Evolutionary conservation across 345 rosid species (phyloP).

Genomic region (Hibiscus mutabilis): DNA sequence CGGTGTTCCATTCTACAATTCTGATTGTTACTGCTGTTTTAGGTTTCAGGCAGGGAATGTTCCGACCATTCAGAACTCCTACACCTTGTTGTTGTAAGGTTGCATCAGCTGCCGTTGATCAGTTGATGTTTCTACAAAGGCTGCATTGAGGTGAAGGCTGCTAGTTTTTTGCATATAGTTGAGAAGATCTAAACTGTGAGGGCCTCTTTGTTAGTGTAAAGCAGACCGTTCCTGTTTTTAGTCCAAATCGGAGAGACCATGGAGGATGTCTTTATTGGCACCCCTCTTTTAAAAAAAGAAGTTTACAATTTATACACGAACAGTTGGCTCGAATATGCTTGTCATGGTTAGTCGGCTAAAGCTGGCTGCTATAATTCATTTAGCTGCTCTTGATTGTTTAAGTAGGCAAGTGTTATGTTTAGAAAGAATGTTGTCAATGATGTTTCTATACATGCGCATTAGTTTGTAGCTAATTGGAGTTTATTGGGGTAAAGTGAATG

Average conservation of each 20-base stretch:
- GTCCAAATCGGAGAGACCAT: background rate
- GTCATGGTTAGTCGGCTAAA: background rate
- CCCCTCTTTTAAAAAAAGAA: background rate
- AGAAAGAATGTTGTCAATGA: background rate
- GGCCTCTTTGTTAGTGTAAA: constrained; percentile 27
- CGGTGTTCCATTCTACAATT: background rate
- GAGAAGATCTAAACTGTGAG: constrained; percentile 17
- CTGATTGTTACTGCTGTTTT: background rate
- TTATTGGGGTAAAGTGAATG: background rate
- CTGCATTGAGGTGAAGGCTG: constrained; percentile 14
- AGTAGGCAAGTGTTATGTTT: background rate
- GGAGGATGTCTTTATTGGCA: background rate
- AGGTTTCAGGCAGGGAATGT: constrained; percentile 10
- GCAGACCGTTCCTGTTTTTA: constrained; percentile 6
- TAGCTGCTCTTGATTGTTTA: background rate
- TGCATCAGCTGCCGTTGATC: constrained; percentile 11
- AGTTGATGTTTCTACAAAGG: constrained; percentile 14
- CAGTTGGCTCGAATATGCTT: background rate
- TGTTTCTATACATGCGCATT: background rate
- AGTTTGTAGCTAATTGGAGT: no score
- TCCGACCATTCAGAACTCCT: background rate
- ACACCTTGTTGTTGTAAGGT: constrained; percentile 9
- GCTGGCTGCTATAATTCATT: background rate
- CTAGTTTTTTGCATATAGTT: constrained; percentile 7
- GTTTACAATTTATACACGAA: background rate